Evolutionary conservation across 2,329 filamentous ascomycete genomes (phyloP).

Genomic region (Pleomassaria siparia): DNA sequence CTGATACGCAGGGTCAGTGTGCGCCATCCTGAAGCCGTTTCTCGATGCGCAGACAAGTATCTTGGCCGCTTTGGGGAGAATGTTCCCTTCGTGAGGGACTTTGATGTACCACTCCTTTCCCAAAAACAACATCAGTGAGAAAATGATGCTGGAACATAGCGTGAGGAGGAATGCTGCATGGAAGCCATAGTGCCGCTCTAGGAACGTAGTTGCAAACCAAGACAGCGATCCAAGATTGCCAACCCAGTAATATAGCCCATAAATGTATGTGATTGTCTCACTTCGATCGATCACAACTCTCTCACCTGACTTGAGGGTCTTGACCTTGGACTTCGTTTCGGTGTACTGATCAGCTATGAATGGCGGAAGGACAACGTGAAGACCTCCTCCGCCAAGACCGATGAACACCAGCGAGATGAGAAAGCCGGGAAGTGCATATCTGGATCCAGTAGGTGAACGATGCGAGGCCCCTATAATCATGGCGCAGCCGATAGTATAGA

Average conservation of each 20-base stretch:
- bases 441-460: slow-evolving; percentile 16
- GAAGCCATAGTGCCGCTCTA: slow-evolving; percentile 69
- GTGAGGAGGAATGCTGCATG: slow-evolving; percentile 65
- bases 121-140: slow-evolving; percentile 56
- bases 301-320: slow-evolving; percentile 30
- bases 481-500: slow-evolving; percentile 28
- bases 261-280: slow-evolving; percentile 43
- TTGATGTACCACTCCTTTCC: slow-evolving; percentile 24
- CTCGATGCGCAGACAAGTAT: slow-evolving; percentile 29
- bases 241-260: slow-evolving; percentile 42
- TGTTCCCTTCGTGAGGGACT: slow-evolving; percentile 23
- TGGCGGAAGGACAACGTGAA: slow-evolving; percentile 38
- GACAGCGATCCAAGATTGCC: slow-evolving; percentile 70
- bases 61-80: slow-evolving; percentile 25
- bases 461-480: slow-evolving; percentile 25
- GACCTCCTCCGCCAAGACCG: slow-evolving; percentile 43
- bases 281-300: slow-evolving; percentile 36
- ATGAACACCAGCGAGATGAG: slow-evolving; percentile 38
- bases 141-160: slow-evolving; percentile 64
- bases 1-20: slow-evolving; percentile 29
- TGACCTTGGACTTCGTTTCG: slow-evolving; percentile 20
- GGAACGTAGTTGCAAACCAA: slow-evolving; percentile 62
- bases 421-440: slow-evolving; percentile 30
- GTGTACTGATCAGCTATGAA: slow-evolving; percentile 43
- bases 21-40: slow-evolving; percentile 30